A percentile compares a stretch with the other conserved stretches of the same genome.
phyloP scores from a whole-genome alignment of 1,284 basidiomycete genomes.

The Naganishia sp. region DNA sequence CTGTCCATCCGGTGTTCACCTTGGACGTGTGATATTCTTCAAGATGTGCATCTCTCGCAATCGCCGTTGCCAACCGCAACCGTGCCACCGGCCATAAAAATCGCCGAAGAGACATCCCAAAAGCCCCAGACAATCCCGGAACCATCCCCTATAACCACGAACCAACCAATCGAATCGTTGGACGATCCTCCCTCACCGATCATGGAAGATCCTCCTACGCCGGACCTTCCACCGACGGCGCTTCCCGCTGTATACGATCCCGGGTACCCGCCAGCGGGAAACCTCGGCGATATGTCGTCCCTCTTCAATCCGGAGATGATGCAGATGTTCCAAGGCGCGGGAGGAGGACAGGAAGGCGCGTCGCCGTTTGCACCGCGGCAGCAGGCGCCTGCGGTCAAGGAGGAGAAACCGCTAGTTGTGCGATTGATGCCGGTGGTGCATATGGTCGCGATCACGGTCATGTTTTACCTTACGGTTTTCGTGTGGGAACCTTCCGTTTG shows the following conservation, averaged over 20 bases:
- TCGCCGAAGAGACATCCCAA: not conserved
- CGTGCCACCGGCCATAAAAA: no score
- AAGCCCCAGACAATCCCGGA: conserved; percentile 24
- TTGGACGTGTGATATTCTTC: no score
- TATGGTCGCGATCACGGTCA: conserved; percentile 40
- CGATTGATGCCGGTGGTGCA: conserved; percentile 49
- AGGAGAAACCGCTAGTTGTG: conserved; percentile 36
- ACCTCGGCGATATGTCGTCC: conserved; percentile 19
- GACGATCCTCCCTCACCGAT: not conserved
- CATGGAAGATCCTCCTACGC: conserved; percentile 19
- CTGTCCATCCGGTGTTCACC: not conserved
- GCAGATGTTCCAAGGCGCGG: conserved; percentile 22
- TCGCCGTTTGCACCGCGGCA: not conserved
- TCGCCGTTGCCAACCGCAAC: not conserved
- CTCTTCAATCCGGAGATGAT: conserved; percentile 21
- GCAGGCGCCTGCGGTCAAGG: not conserved
- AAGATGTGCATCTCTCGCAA: conserved; percentile 3
- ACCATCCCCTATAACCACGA: not conserved
- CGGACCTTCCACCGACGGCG: not conserved
- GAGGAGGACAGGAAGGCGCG: not conserved
- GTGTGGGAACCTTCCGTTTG: conserved; percentile 53
- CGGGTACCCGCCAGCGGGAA: not conserved
- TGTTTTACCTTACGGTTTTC: conserved; percentile 44
- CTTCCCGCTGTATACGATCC: conserved; percentile 8
- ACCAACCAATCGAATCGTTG: no score